Evolutionary conservation across 2,329 filamentous ascomycete genomes (phyloP), one percentile per base, ranked within the genome.

Genomic region (Trichoderma afroharzianum): DNA sequence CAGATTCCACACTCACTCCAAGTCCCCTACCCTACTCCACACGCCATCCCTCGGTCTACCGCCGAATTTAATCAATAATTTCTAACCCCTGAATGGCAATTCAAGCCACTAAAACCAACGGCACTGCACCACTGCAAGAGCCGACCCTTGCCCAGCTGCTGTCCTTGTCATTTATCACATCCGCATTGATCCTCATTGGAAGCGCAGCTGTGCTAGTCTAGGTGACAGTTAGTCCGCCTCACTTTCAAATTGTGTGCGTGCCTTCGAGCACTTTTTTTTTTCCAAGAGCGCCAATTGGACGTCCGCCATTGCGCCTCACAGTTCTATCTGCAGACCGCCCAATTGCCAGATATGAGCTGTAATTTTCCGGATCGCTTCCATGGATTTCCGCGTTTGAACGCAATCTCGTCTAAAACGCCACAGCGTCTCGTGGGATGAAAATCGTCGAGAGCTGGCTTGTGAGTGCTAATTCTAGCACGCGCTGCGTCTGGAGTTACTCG

Each of bases 321-420:
- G n/a, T 21, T 6, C 7, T n/a, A 26, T 61, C 15, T n/a, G 66
- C 28, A 61, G 55, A 61, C 66, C 36, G 55, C 36, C 12, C 18
- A 1, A 4, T n/a, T 62, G 21, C 59, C 8, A 50, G n/a, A n/a
- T 68, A 24, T 50, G 66, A 68, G 66, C 66, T 68, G 66, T 68
- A 50, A 50, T 30, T 59, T 61, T 68, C 26, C 26, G 43, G 12
- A n/a, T 55, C 21, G 43, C 63, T 55, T 36, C 63, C 63, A 24
- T 28, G 14, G 43, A 21, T 4, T 24, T 26, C n/a, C 30, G n/a
- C 43, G n/a, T 32, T 68, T 26, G 7, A 30, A 2, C 26, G 63
- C 24, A 58, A 59, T 50, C 26, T 59, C 53, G 64, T 50, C 30
- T 30, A 36, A 32, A 47, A 24, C 64, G 64, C 64, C 64, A 68